Percentiles rank a stretch among this genome's conserved stretches.
These are phyloP conservation scores for Cyclospora cayetanensis DNA, from an alignment of 169 alveolate species.

Conservation along the genomic window DNA sequence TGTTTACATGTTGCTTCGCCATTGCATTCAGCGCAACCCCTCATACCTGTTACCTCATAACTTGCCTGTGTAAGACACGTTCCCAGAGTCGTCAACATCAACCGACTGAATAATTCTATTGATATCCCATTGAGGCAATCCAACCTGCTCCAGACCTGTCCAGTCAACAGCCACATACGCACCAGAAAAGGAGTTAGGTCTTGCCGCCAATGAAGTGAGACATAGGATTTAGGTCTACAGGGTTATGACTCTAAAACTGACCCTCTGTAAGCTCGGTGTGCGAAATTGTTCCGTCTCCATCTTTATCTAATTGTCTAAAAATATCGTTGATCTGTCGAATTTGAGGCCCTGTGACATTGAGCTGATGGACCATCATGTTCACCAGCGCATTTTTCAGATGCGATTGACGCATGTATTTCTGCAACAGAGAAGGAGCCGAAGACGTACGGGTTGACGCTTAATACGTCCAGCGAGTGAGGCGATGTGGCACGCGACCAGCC, in stretches of 20 bases:
- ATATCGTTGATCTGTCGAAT: conserved; percentile 75
- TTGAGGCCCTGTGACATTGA: conserved; percentile 77
- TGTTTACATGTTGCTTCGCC: too few species aligned
- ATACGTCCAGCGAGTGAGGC: too few species aligned
- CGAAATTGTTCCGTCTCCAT: conserved; percentile 77
- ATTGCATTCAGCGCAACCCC: too few species aligned
- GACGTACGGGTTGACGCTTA: too few species aligned
- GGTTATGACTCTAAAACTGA: neutral
- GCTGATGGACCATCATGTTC: conserved; percentile 81
- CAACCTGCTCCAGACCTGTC: conserved; percentile 74
- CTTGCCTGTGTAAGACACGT: conserved; percentile 78
- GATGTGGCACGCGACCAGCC: too few species aligned
- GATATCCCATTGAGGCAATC: conserved; percentile 81
- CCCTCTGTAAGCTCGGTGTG: conserved; percentile 76
- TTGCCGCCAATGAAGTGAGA: too few species aligned
- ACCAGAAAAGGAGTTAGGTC: too few species aligned
- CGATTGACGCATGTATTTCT: conserved; percentile 77
- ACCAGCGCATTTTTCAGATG: conserved; percentile 79
- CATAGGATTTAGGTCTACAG: too few species aligned
- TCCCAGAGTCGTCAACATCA: conserved; percentile 82
- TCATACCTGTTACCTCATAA: too few species aligned
- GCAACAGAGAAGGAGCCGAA: too few species aligned
- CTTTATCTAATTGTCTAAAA: conserved; percentile 75
- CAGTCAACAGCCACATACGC: neutral
- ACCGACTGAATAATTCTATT: conserved; percentile 78